Conservation (phyloP, 106 monocot genomes). For the Apostasia shenzhenica region DNA sequence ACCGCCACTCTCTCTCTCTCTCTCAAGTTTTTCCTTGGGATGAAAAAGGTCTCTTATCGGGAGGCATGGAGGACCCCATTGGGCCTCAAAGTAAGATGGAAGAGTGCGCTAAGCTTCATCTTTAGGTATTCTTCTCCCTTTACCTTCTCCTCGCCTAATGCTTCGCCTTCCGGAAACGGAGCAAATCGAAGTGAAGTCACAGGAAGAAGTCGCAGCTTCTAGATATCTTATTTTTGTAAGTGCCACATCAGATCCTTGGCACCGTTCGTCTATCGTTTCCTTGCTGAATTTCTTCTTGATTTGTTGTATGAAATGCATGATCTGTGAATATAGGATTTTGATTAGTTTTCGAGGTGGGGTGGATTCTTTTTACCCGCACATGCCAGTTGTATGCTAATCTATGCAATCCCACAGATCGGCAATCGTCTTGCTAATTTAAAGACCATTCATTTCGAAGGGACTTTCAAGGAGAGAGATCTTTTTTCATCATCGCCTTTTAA, state of each 20-base stretch:
- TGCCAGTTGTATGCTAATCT: no score
- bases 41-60: no score
- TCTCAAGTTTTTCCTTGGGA: no score
- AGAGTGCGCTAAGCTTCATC: neutral
- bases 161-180: neutral
- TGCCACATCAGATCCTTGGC: neutral
- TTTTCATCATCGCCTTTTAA: no score
- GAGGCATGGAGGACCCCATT: neutral
- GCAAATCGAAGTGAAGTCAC: neutral
- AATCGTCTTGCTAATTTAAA: no score
- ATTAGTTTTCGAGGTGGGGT: neutral
- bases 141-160: neutral
- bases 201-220: neutral
- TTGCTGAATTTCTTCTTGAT: neutral
- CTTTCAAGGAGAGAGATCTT: no score
- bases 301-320: neutral
- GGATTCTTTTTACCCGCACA: no score
- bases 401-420: no score
- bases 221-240: neutral
- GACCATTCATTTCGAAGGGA: no score
- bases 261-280: neutral
- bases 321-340: neutral
- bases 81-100: neutral
- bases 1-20: no score
- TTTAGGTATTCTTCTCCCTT: neutral